Evolutionary conservation across 2,329 filamentous ascomycete genomes (phyloP).

Genomic region (Epichloe gansuensis): DNA sequence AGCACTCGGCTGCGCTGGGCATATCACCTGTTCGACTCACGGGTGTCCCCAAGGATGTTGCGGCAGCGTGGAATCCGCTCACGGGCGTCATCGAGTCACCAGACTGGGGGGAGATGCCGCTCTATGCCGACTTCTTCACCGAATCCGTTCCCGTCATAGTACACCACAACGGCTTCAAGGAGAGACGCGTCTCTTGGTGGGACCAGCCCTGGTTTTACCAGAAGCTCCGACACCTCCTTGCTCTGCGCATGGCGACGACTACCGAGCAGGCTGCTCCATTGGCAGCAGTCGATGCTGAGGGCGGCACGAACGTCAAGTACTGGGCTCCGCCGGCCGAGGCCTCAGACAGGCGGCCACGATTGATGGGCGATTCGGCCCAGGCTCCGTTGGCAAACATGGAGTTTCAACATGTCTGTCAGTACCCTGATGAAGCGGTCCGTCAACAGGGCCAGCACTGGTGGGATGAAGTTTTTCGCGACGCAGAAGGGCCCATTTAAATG

Average conservation of each 20-base stretch:
- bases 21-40: constrained; percentile 10
- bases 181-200: constrained; percentile 13
- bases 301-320: background rate
- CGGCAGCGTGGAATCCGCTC: constrained; percentile 6
- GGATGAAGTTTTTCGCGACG: constrained; percentile 1
- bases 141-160: constrained; percentile 11
- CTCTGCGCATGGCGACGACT: background rate
- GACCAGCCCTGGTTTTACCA: constrained; percentile 13
- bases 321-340: constrained; percentile 1
- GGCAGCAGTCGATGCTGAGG: background rate
- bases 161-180: constrained; percentile 15
- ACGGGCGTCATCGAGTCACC: background rate
- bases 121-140: constrained; percentile 12
- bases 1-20: constrained; percentile 8
- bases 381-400: background rate
- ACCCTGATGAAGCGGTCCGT: background rate
- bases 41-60: constrained; percentile 12
- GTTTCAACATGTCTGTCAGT: background rate
- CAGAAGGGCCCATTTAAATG: background rate
- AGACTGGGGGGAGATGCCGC: constrained; percentile 10
- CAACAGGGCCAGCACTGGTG: background rate
- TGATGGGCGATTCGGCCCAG: background rate
- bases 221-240: constrained; percentile 10
- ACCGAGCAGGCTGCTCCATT: background rate
- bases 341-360: background rate